Evolutionary conservation across 176 grass and related monocot genomes (phyloP), one percentile per base, ranked within the genome.

Genomic region (Cocos nucifera): DNA sequence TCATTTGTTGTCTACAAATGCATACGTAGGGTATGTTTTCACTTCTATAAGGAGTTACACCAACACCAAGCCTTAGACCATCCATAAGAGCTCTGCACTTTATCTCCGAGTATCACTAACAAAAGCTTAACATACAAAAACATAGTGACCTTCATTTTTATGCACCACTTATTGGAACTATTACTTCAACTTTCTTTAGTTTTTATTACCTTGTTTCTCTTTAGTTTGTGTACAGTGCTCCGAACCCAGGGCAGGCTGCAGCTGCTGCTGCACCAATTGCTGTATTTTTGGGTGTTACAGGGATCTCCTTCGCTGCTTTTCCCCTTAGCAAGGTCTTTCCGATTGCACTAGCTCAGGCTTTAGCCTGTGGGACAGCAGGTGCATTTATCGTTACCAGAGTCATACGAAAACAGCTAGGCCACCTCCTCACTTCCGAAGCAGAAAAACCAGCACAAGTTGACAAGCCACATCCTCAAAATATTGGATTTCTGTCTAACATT

Each of bases 1-100:
- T 92, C 93, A 49, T 98, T 98, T 81, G 16, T 92, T 23, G 93
- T 98, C 73, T 98, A 98, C 72, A 98, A 98, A 74, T 83, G 87
- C 63, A 98, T 98, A 53, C 82, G 93, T 23, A 82, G 93, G 74
- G 93, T 98, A 80, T 86, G 82, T 54, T 49, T 59, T 62, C 27
- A 4, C 62, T 51, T 50, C 64, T 55, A 50, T 26, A 19, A 58
- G 28, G 35, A 10, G 35, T 44, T 12, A 44, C 2, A 44, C 35
- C 8, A 2, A 12, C 35, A 44, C 12, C 9, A 44, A 44, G 9
- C 35, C 35, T 44, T 44, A 44, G 35, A 14, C 10, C 35, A 44
- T 44, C 28, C 0, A 35, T 35, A 35, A 9, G 32, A 9, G 32
- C 7, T 35, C 32, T 9, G 8, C 32, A 35, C 2, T 35, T 9